Percentiles rank a stretch among this genome's conserved stretches.
These are phyloP conservation scores for Actinomucor elegans DNA, from an alignment of 371 early-diverging fungal species.

Conservation along the genomic window DNA sequence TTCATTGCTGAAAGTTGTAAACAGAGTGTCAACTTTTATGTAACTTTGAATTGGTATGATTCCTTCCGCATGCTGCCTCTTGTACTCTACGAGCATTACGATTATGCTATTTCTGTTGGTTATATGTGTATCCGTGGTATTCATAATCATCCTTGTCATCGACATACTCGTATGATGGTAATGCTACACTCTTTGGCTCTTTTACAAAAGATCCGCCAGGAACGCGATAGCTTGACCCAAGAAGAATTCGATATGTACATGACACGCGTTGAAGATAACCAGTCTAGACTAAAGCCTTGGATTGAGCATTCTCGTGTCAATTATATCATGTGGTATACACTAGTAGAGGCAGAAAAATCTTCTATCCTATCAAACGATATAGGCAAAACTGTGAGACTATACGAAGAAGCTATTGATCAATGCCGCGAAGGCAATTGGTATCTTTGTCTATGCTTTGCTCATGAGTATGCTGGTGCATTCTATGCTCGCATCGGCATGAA, in stretches of 20 bases:
- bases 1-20: constrained; percentile 38
- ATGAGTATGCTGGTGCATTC: constrained; percentile 42
- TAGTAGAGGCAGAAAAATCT: constrained; percentile 37
- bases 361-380: constrained; percentile 18
- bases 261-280: constrained; percentile 26
- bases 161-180: constrained; percentile 38
- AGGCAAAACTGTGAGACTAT: constrained; percentile 18
- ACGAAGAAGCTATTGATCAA: constrained; percentile 40
- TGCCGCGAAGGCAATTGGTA: constrained; percentile 33
- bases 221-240: constrained; percentile 1
- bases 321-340: constrained; percentile 33
- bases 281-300: constrained; percentile 29
- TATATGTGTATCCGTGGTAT: constrained; percentile 23
- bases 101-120: constrained; percentile 35
- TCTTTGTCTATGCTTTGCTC: constrained; percentile 33
- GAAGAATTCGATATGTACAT: constrained; percentile 16
- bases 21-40: constrained; percentile 31
- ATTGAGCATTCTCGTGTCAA: constrained; percentile 27
- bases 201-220: constrained; percentile 27
- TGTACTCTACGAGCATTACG: constrained; percentile 43
- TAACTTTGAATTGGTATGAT: constrained; percentile 42
- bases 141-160: constrained; percentile 38
- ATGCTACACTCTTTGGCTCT: constrained; percentile 35
- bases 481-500: constrained; percentile 34
- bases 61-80: constrained; percentile 39